phyloP scores from a whole-genome alignment of 1,139 yeast genomes.

The Debaryomyces fabryi region DNA sequence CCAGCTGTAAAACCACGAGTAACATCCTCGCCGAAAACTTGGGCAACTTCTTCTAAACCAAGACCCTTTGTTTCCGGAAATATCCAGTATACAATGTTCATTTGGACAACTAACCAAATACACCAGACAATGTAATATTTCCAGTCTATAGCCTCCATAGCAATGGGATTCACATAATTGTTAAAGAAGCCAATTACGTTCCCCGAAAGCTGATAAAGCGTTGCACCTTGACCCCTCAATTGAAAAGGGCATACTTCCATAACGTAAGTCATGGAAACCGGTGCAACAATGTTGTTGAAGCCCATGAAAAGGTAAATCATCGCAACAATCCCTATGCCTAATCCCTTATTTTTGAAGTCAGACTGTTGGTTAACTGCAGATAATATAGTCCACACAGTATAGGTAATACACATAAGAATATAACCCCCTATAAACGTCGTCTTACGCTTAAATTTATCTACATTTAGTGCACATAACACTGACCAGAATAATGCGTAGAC shows the following conservation, averaged over 20 bases:
- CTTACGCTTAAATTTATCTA: too few relatives aligned
- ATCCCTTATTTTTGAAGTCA: too few relatives aligned
- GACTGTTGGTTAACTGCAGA: too few relatives aligned
- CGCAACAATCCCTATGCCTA: too few relatives aligned
- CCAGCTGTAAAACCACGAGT: neutral
- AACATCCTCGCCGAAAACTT: conserved; percentile 13
- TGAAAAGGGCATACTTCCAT: conserved; percentile 33
- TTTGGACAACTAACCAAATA: conserved; percentile 11
- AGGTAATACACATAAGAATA: too few relatives aligned
- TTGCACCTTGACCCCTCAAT: conserved; percentile 18
- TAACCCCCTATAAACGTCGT: too few relatives aligned
- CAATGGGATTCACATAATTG: conserved; percentile 15
- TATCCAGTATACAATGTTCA: conserved; percentile 12
- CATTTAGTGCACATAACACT: too few relatives aligned
- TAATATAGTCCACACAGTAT: too few relatives aligned
- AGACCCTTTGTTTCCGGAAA: conserved; percentile 16
- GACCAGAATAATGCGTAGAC: too few relatives aligned
- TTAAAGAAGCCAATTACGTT: conserved; percentile 8
- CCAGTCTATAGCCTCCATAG: conserved; percentile 17
- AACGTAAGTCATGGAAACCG: conserved; percentile 28
- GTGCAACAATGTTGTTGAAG: conserved; percentile 30
- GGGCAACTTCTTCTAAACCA: conserved; percentile 16
- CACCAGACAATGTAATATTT: conserved; percentile 20
- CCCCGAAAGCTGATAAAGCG: conserved; percentile 12
- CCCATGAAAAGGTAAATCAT: conserved; percentile 20